Base-by-base conservation (phyloP, 768 basidiomycete species). In the Cyclocybe cylindracea region DNA sequence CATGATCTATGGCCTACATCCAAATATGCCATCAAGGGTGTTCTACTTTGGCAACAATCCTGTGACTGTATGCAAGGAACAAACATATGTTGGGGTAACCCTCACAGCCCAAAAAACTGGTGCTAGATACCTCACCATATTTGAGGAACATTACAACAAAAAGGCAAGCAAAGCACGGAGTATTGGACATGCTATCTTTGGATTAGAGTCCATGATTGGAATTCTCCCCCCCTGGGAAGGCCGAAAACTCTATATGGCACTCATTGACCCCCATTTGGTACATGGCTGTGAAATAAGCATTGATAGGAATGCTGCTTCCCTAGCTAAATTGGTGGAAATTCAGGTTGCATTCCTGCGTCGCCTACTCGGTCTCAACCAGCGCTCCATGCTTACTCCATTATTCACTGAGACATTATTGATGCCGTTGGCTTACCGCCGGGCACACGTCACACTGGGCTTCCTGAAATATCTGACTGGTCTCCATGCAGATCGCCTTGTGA, bases 201-300 rank as follows among this genome's bases (percentile, higher is more conserved):
- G 50, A 2, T 43, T 63, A 13, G 54, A 61, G 39, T 49, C 49
- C 9, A 42, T 51, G 24, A 51, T 56, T 31, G 64, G 63, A 1
- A 35, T 41, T 6, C 7, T 67, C 2, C 44, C 60, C 7, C 56
- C 61, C 2, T 38, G 39, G 43, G 55, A 61, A 14, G 49, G 50
- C 5, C 47, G 44, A 7, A n/a, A n/a, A n/a, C n/a, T n/a, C n/a
- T n/a, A n/a, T n/a, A n/a, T n/a, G n/a, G n/a, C n/a, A n/a, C n/a
- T 53, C 0, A 50, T 67, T 0, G 62, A 67, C 46, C 61, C 62
- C 4, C 66, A 63, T 40, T 57, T 65, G 1, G 61, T 47, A 0
- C 61, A 56, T 9, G 61, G 61, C 1, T 60, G 60, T n/a, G 60
- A 66, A 34, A 44, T 66, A 5, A 36, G 50, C 19, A 48, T 54